Evolutionary conservation across 495 filamentous ascomycete genomes (phyloP), one percentile per base, ranked within the genome.

Genomic region (Podospora fimiseda): DNA sequence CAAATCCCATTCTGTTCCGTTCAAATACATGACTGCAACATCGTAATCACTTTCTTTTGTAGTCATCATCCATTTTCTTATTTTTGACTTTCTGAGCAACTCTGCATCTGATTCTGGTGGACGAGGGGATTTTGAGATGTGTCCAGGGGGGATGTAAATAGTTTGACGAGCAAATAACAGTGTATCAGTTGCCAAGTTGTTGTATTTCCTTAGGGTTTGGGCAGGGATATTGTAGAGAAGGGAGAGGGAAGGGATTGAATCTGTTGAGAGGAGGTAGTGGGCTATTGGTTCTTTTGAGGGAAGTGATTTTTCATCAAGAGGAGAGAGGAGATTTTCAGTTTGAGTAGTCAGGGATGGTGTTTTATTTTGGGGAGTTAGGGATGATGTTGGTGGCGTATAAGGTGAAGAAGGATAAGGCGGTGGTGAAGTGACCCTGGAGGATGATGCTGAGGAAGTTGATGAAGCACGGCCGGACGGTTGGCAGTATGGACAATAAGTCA

Each of bases 11-110:
- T 78, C 74, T 14, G 74, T 72, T 60, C 83, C 81, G 50, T 85
- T 70, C 22, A 90, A 66, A 59, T 91, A 92, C 22, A 88, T 61
- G 9, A 86, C 55, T 7, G 87, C 87, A 16, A 87, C 70, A 60
- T 89, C 81, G 52, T 89, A 89, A 71, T 90, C 85, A 20, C 79
- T 60, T 20, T 84, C 83, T 59, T 88, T 88, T 63, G 78, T 84
- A 1, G 73, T 72, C 13, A 87, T 77, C 86, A 87, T 87, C 74
- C 76, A 90, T 49, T 81, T 72, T 38, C 87, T 75, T 30, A 89
- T 74, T 58, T 81, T 83, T 11, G n/a, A n/a, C n/a, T 69, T 70
- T 65, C 85, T 87, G 37, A 80, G 75, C 21, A 72, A 70, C 59
- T 85, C 83, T 58, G 83, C 85, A 49, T 87, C 85, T 21, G 81